Conservation (phyloP, 2,329 filamentous ascomycete species). For the Apiospora sp. region DNA sequence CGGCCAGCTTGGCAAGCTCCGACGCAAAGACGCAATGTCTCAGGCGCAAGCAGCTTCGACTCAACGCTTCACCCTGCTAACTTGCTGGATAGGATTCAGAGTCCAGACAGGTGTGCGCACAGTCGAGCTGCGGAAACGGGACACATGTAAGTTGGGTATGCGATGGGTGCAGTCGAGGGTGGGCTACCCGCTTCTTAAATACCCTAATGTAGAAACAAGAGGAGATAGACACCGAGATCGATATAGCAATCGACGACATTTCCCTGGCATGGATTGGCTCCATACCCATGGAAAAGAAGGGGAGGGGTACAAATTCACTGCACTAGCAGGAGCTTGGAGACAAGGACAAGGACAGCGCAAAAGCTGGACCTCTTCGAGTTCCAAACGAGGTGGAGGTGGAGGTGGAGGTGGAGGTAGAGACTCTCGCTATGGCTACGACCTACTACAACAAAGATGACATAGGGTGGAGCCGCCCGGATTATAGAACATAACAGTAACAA, state of each 20-base stretch:
- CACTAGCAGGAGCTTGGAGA: background rate
- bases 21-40: background rate
- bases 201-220: background rate
- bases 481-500: background rate
- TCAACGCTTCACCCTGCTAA: background rate
- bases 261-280: background rate
- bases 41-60: background rate
- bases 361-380: slow-evolving; percentile 5
- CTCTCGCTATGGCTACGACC: background rate
- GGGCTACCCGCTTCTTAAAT: background rate
- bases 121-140: background rate
- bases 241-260: background rate
- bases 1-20: slow-evolving; percentile 11
- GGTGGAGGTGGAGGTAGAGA: background rate
- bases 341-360: background rate
- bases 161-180: background rate
- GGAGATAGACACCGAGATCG: background rate
- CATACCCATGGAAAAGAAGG: background rate
- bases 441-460: background rate
- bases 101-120: background rate
- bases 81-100: background rate
- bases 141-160: background rate
- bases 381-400: slow-evolving; percentile 7
- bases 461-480: slow-evolving; percentile 10
- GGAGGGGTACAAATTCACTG: slow-evolving; percentile 4